These are phyloP conservation scores for Nothophoma quercina DNA, from an alignment of 2,329 filamentous ascomycete species.

Conservation along the genomic window DNA sequence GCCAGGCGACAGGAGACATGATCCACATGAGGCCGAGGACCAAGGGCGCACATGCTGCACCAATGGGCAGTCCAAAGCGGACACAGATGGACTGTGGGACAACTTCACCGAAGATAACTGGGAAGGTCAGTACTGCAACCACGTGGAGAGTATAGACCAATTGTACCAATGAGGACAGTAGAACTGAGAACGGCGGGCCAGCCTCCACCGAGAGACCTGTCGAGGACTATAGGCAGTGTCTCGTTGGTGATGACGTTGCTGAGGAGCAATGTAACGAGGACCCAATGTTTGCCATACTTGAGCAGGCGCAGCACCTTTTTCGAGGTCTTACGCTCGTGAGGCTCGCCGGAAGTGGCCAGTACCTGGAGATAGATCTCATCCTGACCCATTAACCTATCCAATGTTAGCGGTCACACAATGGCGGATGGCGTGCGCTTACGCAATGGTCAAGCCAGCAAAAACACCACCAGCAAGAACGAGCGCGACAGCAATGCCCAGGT, in stretches of 20 bases:
- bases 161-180: conserved; percentile 88
- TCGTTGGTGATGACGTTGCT: conserved; percentile 99
- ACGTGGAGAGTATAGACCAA: background rate
- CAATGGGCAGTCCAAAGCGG: conserved; percentile 92
- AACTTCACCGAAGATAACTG: conserved; percentile 97
- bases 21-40: conserved; percentile 92
- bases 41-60: conserved; percentile 88
- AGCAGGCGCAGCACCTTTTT: conserved; percentile 80
- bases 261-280: conserved; percentile 89
- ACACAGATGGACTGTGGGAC: conserved; percentile 96
- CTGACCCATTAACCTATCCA: conserved; percentile 67
- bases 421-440: conserved; percentile 59
- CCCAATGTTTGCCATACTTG: conserved; percentile 95
- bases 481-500: conserved; percentile 77
- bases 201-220: conserved; percentile 90
- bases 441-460: conserved; percentile 93
- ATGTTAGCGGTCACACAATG: conserved; percentile 39
- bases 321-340: conserved; percentile 86
- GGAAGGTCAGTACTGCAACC: background rate
- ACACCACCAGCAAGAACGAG: conserved; percentile 89
- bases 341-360: conserved; percentile 83
- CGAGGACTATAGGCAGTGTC: conserved; percentile 87
- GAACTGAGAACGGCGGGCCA: conserved; percentile 93
- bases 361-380: conserved; percentile 98
- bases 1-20: conserved; percentile 88